phyloP scores from a whole-genome alignment of 345 rosid genomes.

The Hibiscus trionum region DNA sequence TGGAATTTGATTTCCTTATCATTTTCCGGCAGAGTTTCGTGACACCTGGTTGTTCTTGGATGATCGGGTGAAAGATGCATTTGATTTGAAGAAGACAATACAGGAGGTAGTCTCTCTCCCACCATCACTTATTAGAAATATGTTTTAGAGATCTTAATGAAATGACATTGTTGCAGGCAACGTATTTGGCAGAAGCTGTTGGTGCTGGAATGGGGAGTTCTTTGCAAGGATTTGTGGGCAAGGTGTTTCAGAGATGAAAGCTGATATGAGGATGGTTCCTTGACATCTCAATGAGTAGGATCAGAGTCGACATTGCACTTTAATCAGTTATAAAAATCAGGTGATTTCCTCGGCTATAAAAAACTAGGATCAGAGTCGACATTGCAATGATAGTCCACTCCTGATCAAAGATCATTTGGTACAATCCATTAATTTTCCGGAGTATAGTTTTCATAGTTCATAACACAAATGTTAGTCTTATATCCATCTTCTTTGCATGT shows the following conservation, averaged over 20 bases:
- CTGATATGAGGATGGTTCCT: background rate
- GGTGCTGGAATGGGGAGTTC: slow-evolving; percentile 83
- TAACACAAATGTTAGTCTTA: too few species aligned
- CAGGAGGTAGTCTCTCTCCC: slow-evolving; percentile 54
- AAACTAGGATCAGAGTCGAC: too few species aligned
- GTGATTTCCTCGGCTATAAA: too few species aligned
- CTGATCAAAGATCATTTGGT: too few species aligned
- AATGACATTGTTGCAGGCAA: slow-evolving; percentile 44
- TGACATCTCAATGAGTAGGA: background rate
- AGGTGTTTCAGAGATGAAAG: slow-evolving; percentile 33
- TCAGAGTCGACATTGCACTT: background rate
- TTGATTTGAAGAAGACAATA: slow-evolving; percentile 70
- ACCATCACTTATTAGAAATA: background rate
- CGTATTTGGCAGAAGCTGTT: slow-evolving; percentile 76
- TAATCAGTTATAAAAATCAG: too few species aligned
- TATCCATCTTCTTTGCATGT: too few species aligned
- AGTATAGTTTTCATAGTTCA: too few species aligned
- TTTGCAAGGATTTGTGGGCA: slow-evolving; percentile 60
- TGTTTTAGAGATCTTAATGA: background rate
- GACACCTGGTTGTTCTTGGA: slow-evolving; percentile 83
- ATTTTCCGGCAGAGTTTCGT: slow-evolving; percentile 38
- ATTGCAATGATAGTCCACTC: too few species aligned
- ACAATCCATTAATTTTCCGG: too few species aligned
- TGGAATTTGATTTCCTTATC: slow-evolving; percentile 2
- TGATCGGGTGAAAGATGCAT: slow-evolving; percentile 78